phyloP scores from a whole-genome alignment of 768 basidiomycete species.

The Pholiota molesta region DNA sequence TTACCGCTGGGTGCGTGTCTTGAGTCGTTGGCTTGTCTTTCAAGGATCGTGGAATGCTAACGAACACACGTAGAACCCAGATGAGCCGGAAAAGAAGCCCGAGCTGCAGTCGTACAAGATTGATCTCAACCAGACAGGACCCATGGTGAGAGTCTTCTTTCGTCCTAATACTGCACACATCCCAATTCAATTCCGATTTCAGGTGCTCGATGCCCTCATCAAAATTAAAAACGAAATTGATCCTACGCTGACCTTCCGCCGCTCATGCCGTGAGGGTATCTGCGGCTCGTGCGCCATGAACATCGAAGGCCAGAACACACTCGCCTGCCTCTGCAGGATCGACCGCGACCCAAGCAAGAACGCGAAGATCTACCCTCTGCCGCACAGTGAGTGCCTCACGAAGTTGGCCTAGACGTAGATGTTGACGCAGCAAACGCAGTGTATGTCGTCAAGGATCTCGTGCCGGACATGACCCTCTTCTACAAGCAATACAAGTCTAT shows the following conservation, averaged over 20 bases:
- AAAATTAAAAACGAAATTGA: conserved; percentile 99
- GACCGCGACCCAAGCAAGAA: conserved; percentile 74
- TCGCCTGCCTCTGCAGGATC: conserved; percentile 96
- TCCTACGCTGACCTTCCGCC: conserved; percentile 94
- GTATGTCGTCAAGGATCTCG: conserved; percentile 99
- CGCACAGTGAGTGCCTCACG: conserved; percentile 75
- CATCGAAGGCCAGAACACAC: conserved; percentile 96
- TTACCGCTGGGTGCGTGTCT: conserved; percentile 87
- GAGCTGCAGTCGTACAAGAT: conserved; percentile 88
- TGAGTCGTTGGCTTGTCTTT: too few relatives aligned
- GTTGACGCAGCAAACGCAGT: conserved; percentile 47
- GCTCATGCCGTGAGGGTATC: conserved; percentile 93
- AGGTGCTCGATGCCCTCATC: conserved; percentile 91
- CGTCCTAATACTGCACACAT: neutral
- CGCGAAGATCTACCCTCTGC: conserved; percentile 94
- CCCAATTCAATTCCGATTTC: conserved; percentile 8
- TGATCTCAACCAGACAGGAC: conserved; percentile 93
- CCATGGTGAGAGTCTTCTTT: conserved; percentile 64
- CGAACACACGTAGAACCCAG: conserved; percentile 68
- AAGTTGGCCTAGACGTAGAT: neutral
- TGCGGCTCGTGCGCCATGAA: conserved; percentile 99
- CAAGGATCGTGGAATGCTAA: neutral
- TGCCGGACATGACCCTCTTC: conserved; percentile 88
- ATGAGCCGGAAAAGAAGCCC: conserved; percentile 91
- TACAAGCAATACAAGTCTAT: conserved; percentile 99